phyloP scores from a whole-genome alignment of 2,329 filamentous ascomycete genomes.

The Fusarium chuoi region DNA sequence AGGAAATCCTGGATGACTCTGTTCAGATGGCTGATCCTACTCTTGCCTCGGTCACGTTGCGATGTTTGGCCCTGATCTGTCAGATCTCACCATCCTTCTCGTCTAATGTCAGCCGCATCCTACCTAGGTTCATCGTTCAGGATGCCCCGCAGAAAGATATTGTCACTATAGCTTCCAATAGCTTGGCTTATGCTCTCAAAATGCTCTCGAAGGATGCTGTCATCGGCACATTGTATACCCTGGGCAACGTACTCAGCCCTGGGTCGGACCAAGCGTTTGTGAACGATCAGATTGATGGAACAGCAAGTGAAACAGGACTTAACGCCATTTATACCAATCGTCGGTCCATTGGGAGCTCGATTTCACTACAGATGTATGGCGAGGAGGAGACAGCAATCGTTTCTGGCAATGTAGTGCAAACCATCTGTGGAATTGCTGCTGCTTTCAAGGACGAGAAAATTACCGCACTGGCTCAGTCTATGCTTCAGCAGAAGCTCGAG shows the following conservation, averaged over 20 bases:
- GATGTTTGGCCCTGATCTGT: constrained; percentile 83
- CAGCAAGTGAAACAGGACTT: constrained; percentile 51
- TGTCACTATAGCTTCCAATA: constrained; percentile 82
- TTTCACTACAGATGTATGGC: constrained; percentile 78
- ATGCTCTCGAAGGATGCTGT: constrained; percentile 90
- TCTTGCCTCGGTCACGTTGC: constrained; percentile 81
- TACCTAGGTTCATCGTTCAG: constrained; percentile 90
- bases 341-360: constrained; percentile 76
- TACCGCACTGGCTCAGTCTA: constrained; percentile 89
- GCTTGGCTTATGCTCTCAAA: constrained; percentile 82
- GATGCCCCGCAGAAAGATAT: constrained; percentile 75
- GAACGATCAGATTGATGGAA: constrained; percentile 61
- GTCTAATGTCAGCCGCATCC: constrained; percentile 77
- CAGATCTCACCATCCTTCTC: constrained; percentile 78
- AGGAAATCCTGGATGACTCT: constrained; percentile 81
- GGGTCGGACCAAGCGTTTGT: constrained; percentile 65
- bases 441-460: constrained; percentile 90
- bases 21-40: constrained; percentile 83
- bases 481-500: constrained; percentile 94
- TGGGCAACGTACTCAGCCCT: constrained; percentile 94
- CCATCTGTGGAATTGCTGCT: constrained; percentile 89
- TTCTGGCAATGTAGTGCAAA: constrained; percentile 91
- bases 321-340: constrained; percentile 62
- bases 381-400: constrained; percentile 83
- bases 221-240: constrained; percentile 93